phyloP scores from a whole-genome alignment of 2,329 filamentous ascomycete genomes.

The Colletotrichum sojae region DNA sequence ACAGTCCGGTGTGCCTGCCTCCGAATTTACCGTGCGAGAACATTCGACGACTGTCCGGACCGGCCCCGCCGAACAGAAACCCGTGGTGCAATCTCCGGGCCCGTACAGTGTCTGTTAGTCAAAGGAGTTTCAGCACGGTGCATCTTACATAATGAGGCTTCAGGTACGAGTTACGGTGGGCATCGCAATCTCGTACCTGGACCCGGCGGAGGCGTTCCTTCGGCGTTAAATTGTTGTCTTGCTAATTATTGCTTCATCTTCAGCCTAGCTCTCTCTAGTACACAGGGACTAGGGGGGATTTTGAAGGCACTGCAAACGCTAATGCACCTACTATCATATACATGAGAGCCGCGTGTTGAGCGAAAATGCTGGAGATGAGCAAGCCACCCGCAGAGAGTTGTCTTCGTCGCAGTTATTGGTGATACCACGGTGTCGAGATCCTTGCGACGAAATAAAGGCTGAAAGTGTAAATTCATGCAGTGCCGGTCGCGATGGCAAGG shows the following conservation, averaged over 20 bases:
- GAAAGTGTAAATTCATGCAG: slow-evolving; percentile 33
- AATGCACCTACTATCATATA: neutral
- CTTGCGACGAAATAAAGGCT: slow-evolving; percentile 27
- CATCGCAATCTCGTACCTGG: slow-evolving; percentile 36
- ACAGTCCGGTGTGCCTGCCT: slow-evolving; percentile 7
- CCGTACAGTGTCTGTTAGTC: slow-evolving; percentile 5
- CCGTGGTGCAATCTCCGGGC: neutral
- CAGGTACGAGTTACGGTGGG: neutral
- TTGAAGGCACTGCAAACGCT: neutral
- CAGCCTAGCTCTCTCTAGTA: slow-evolving; percentile 11
- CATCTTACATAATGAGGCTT: slow-evolving; percentile 24
- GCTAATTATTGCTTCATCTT: slow-evolving; percentile 9
- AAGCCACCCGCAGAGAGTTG: neutral
- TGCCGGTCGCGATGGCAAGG: slow-evolving; percentile 22
- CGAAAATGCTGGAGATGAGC: neutral
- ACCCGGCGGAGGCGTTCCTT: slow-evolving; percentile 11
- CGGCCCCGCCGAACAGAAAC: slow-evolving; percentile 8
- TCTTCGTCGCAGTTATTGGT: neutral
- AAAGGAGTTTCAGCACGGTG: neutral
- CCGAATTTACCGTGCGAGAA: slow-evolving; percentile 25
- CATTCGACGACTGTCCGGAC: slow-evolving; percentile 19
- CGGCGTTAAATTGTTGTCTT: slow-evolving; percentile 23
- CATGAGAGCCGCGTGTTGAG: slow-evolving; percentile 4
- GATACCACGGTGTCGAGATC: neutral
- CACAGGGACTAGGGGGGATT: neutral